phyloP scores from a whole-genome alignment of 139 green algal genomes.

The Auxenochlorella pyrenoidosa region DNA sequence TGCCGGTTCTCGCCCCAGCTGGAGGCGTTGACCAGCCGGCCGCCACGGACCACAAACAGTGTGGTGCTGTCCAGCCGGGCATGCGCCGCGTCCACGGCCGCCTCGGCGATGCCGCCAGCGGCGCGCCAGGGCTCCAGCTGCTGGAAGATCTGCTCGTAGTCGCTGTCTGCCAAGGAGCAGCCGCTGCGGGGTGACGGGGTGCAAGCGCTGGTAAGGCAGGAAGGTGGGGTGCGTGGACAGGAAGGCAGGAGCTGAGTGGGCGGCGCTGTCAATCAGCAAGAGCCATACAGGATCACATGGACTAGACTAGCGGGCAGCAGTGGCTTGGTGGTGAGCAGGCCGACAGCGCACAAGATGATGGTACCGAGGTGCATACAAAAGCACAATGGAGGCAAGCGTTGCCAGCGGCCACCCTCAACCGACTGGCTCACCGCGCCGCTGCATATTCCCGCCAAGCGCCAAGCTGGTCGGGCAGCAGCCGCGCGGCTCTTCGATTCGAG shows the following conservation, averaged over 20 bases:
- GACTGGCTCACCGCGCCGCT: neutral
- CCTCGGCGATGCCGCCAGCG: neutral
- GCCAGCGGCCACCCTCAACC: neutral
- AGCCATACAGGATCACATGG: no score
- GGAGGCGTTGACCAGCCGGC: neutral
- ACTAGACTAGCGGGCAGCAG: neutral
- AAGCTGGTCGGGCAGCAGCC: neutral
- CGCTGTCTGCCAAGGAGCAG: neutral
- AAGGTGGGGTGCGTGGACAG: neutral
- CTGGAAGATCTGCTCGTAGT: conserved; percentile 4
- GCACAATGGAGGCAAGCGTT: neutral
- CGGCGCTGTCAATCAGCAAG: no score
- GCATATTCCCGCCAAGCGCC: neutral
- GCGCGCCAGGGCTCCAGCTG: neutral
- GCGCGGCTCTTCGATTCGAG: neutral
- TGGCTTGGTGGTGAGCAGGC: no score
- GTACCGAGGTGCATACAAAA: neutral
- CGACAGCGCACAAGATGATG: no score
- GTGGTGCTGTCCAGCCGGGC: neutral
- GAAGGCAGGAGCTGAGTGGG: neutral
- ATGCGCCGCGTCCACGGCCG: neutral
- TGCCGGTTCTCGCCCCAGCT: conserved; percentile 9
- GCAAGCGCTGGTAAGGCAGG: no score
- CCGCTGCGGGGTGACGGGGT: no score
- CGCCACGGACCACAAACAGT: neutral